phyloP scores from a whole-genome alignment of 176 grass and related monocot species.

The Oryza australiensis region DNA sequence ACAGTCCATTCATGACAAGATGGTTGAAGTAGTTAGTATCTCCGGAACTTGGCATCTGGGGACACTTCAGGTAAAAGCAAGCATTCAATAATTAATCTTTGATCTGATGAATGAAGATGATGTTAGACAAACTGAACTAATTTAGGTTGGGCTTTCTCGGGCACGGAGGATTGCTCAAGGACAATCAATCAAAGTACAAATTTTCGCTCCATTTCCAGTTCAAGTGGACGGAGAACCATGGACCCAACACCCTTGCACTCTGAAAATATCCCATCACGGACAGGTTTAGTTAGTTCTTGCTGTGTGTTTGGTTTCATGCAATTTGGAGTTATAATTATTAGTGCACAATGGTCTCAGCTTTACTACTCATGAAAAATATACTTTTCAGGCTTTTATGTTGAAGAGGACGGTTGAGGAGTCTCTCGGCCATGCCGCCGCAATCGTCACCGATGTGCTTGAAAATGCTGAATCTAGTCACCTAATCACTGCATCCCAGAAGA shows the following conservation, averaged over 20 bases:
- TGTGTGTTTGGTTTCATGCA: background rate
- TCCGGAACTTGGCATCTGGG: slow-evolving; percentile 79
- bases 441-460: slow-evolving; percentile 76
- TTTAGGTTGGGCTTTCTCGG: slow-evolving; percentile 71
- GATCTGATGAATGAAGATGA: background rate
- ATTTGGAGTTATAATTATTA: background rate
- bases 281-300: slow-evolving; percentile 44
- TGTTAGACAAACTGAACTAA: background rate
- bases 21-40: slow-evolving; percentile 80
- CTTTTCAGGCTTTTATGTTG: slow-evolving; percentile 72
- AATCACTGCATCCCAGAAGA: slow-evolving; percentile 70
- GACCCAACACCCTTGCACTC: slow-evolving; percentile 61
- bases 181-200: slow-evolving; percentile 50
- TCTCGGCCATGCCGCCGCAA: slow-evolving; percentile 55
- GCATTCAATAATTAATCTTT: background rate
- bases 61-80: slow-evolving; percentile 61
- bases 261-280: slow-evolving; percentile 75
- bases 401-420: slow-evolving; percentile 61
- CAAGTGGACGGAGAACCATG: slow-evolving; percentile 87
- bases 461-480: slow-evolving; percentile 60
- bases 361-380: background rate
- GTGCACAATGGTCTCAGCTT: background rate
- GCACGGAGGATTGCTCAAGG: slow-evolving; percentile 74
- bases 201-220: slow-evolving; percentile 60
- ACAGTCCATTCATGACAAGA: slow-evolving; percentile 79